These are phyloP conservation scores for Wickerhamomyces canadensis DNA, from an alignment of 805 yeast species.

Conservation along the genomic window DNA sequence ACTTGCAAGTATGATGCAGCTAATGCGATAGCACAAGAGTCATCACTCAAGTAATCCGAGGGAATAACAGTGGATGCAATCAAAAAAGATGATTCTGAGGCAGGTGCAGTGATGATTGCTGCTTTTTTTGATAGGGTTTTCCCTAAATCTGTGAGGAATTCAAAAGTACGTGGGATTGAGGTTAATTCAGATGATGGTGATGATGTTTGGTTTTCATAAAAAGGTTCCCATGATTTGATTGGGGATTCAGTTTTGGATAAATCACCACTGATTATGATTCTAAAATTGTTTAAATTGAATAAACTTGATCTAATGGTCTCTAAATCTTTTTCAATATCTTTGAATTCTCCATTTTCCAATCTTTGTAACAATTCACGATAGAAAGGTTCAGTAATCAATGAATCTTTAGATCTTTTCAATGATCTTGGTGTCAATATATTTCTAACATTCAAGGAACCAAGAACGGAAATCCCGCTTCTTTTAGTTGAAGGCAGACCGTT, in stretches of 20 bases:
- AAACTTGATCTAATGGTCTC: slow-evolving; percentile 46
- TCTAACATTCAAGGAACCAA: slow-evolving; percentile 56
- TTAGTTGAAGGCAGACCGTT: slow-evolving; percentile 36
- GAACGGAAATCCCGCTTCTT: slow-evolving; percentile 46
- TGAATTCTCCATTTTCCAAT: slow-evolving; percentile 50
- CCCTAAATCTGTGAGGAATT: slow-evolving; percentile 55
- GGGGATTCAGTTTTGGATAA: slow-evolving; percentile 46
- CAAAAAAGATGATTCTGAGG: slow-evolving; percentile 77
- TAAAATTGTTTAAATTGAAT: slow-evolving; percentile 53
- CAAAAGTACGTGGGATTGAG: slow-evolving; percentile 47
- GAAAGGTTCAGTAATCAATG: slow-evolving; percentile 55
- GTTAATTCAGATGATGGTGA: slow-evolving; percentile 12
- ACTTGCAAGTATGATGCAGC: slow-evolving; percentile 75
- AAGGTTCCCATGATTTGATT: slow-evolving; percentile 49
- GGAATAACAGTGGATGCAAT: slow-evolving; percentile 57
- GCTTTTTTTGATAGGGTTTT: slow-evolving; percentile 46
- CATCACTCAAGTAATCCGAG: slow-evolving; percentile 45
- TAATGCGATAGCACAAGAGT: slow-evolving; percentile 63
- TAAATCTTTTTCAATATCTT: slow-evolving; percentile 41
- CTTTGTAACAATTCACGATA: slow-evolving; percentile 41
- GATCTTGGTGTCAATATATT: slow-evolving; percentile 54
- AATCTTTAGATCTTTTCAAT: slow-evolving; percentile 59
- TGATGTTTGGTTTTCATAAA: slow-evolving; percentile 21
- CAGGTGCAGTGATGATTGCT: slow-evolving; percentile 65
- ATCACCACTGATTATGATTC: slow-evolving; percentile 71